Base-by-base conservation (phyloP, 2,329 filamentous ascomycete species). In the Fusarium sororula region DNA sequence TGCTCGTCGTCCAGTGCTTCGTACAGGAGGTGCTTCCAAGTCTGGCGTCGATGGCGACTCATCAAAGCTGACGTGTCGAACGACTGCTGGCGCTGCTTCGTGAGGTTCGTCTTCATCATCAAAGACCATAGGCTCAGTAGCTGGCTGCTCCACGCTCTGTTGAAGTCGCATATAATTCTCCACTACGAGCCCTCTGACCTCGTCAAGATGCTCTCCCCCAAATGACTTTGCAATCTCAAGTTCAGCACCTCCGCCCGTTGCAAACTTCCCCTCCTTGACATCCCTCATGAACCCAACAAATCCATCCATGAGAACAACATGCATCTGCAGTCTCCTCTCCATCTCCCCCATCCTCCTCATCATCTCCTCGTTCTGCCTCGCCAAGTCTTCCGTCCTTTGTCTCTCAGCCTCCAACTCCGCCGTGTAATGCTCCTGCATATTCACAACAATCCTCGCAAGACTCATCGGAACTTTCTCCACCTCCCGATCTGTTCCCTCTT, bases 351-450 rank as follows among this genome's bases (percentile, higher is more conserved):
- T 64, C 30, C n/a, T 71, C 6, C 24, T 28, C 24, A 42, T 48
- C 32, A 72, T 48, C 1, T 44, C 48, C 3, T 56, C 50, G 14
- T 72, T 63, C 17, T 77, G 67, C 7, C 17, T 32, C 1, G 54
- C 47, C 5, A 79, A 35, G 1, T 32, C 20, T 2, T 66, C 56
- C 0, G 64, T 59, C 10, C 54, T 69, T 48, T 58, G 56, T 56
- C 51, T 66, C 28, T 79, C 56, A 2, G 53, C 65, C 22, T 70
- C 55, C 2, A 79, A 63, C 15, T 77, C 72, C 6, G 65, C 42
- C 4, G 45, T 55, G 15, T 79, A 79, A 13, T 75, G 47, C n/a
- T 75, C 68, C 12, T 77, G 75, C 67, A 79, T 75, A 6, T 76
- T 77, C 6, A 77, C 63, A 1, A 79, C 55, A 7, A 57, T 45